Base-by-base conservation (phyloP, 192 early-diverging fungal genomes). In the Phycomyces blakesleeanus region DNA sequence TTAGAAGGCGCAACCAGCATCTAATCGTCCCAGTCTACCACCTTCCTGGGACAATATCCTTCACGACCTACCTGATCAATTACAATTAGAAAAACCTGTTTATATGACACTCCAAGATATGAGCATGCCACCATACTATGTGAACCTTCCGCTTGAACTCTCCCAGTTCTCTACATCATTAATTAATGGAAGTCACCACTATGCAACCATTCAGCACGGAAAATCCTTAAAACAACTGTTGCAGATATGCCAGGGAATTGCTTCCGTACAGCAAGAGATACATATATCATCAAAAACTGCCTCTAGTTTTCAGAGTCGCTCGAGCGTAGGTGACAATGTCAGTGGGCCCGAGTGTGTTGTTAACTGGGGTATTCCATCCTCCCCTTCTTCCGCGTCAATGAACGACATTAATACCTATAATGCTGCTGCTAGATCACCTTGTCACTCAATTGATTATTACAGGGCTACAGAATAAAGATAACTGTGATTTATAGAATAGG, bases 131-230 rank as follows among this genome's bases (percentile, higher is more conserved):
- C 68, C 68, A 2, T 58, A 69, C 34, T 58, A 57, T 57, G 61
- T 69, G 27, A 60, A 69, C 29, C 34, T 69, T 37, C 41, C 60
- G 15, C 40, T 63, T 18, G 68, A 69, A 20, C 25, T 69, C 27
- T 62, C 68, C 7, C 60, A 54, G 53, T 64, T 64, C 26, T 44
- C 42, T 16, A 49, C 22, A 10, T 49, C 18, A 47, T 47, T 47
- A 47, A 47, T 47, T 11, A 47, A 11, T 12, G 44, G 44, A 47
- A 18, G 44, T 3, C 15, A 18, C 3, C 44, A 47, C 44, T 47
- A 47, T 18, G 12, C 44, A 12, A 47, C 44, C 18, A 18, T 18
- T n/a, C 44, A 47, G 18, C 44, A 47, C 18, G 44, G 44, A 47
- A 2, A 47, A 18, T 47, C 44, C 2, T 47, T 47, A 47, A 47